These are phyloP conservation scores for Globisporangium irregulare DNA, from an alignment of 352 stramenopile species.

Conservation along the genomic window DNA sequence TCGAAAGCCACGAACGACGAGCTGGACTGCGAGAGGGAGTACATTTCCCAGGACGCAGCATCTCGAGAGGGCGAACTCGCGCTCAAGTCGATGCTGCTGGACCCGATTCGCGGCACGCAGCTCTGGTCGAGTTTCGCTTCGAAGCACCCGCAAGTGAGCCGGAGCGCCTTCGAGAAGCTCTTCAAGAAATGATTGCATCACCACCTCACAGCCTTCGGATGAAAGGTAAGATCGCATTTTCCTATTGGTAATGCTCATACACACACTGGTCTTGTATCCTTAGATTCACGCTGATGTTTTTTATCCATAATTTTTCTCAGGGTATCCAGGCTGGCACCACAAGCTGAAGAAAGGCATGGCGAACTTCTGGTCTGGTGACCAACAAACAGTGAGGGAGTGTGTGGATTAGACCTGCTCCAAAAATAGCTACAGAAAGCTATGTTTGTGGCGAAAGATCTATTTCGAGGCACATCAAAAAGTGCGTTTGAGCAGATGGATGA, in stretches of 20 bases:
- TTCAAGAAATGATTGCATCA: conserved; percentile 11
- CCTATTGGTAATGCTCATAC: not conserved
- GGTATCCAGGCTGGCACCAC: not conserved
- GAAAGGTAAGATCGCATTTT: not conserved
- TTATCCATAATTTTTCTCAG: not conserved
- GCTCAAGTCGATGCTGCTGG: conserved; percentile 33
- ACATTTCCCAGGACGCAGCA: conserved; percentile 29
- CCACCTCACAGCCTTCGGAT: not conserved
- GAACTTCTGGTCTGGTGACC: not conserved
- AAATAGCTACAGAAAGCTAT: not conserved
- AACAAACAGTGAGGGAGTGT: not conserved
- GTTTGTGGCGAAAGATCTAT: not conserved
- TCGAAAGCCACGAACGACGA: conserved; percentile 6
- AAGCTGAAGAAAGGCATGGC: not conserved
- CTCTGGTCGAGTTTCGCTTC: conserved; percentile 32
- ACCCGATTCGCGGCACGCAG: conserved; percentile 22
- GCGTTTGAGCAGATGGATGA: not conserved
- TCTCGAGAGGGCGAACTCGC: conserved; percentile 36
- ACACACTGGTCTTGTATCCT: not conserved
- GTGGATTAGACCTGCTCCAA: not conserved
- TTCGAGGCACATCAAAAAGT: not conserved
- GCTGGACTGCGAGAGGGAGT: conserved; percentile 23
- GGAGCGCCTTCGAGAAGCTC: conserved; percentile 32
- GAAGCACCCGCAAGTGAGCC: conserved; percentile 30
- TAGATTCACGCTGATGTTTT: not conserved